Conservation (phyloP, 2,329 filamentous ascomycete genomes). For the Phaeomoniella chlamydospora region DNA sequence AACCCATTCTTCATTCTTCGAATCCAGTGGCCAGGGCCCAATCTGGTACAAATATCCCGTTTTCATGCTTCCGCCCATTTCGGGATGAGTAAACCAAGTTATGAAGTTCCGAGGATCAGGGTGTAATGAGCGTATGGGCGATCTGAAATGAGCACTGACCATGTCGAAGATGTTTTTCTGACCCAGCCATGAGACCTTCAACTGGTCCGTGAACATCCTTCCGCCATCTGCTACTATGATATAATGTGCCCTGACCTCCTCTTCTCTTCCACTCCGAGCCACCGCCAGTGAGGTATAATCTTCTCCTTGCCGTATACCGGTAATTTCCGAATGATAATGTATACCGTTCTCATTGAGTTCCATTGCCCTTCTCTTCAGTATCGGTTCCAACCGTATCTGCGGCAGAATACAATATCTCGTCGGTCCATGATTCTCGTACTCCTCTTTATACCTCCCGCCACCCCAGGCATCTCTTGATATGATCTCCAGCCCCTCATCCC, state of each 20-base stretch:
- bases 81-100: conserved; percentile 20
- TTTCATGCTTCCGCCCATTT: conserved; percentile 16
- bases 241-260: conserved; percentile 12
- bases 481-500: conserved; percentile 15
- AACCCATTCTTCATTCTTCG: conserved; percentile 22
- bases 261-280: conserved; percentile 3
- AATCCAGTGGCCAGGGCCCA: conserved; percentile 17
- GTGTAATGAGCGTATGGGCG: conserved; percentile 13
- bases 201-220: conserved; percentile 13
- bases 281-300: conserved; percentile 11
- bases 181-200: conserved; percentile 16
- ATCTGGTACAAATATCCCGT: conserved; percentile 20
- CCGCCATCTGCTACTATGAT: conserved; percentile 20
- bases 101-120: conserved; percentile 17
- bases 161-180: conserved; percentile 18
- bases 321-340: conserved; percentile 14
- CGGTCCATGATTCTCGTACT: conserved; percentile 14
- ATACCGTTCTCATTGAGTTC: conserved; percentile 17
- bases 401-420: conserved; percentile 18
- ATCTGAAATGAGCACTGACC: conserved; percentile 17
- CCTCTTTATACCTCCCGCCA: conserved; percentile 11
- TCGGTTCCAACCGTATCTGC: conserved; percentile 22
- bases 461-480: conserved; percentile 15
- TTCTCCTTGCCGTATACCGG: conserved; percentile 9
- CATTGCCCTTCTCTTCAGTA: conserved; percentile 14